Evolutionary conservation across 306 rosid genomes (phyloP), one percentile per base, ranked within the genome.

Genomic region (Prunus mira): DNA sequence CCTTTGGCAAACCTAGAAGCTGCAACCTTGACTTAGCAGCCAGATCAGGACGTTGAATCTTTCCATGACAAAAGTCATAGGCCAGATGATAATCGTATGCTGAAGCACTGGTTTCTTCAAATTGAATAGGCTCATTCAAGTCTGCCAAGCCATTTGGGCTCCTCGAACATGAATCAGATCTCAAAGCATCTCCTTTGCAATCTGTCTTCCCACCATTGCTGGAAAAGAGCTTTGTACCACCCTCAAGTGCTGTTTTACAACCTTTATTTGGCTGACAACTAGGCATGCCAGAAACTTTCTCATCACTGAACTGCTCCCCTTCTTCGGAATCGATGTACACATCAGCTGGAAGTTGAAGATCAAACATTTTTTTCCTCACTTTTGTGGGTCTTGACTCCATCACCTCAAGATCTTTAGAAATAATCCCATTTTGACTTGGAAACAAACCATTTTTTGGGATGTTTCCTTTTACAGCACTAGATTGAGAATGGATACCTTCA

Each of bases 341-440:
- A 56, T 92, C 92, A 28, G 98, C 97, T 51, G 96, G 98, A 77
- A 90, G 97, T 24, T 88, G 94, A 76, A 92, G 98, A 86, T 92
- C 98, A 84, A 95, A 87, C 80, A 79, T 86, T 87, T 80, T 92
- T 69, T 89, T 92, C 83, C 96, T 85, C 54, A 78, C 88, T 83
- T 95, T 90, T 27, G 91, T 80, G 64, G 97, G 97, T 80, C 97
- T 86, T 3, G 88, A 87, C 78, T 86, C 98, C 65, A 85, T 86
- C 76, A 90, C 85, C 85, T 86, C 97, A 67, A 85, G 67, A 67
- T 89, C 95, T 78, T 86, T 91, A 32, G 87, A 86, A 75, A 80
- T 84, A 58, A 82, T 68, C 66, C 91, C 91, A 49, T 86, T 90
- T 64, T 85, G 91, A 67, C 90, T 86, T 32, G 89, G 84, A 86